Base-by-base conservation (phyloP, 2,329 filamentous ascomycete species). In the Paecilomyces formosus region DNA sequence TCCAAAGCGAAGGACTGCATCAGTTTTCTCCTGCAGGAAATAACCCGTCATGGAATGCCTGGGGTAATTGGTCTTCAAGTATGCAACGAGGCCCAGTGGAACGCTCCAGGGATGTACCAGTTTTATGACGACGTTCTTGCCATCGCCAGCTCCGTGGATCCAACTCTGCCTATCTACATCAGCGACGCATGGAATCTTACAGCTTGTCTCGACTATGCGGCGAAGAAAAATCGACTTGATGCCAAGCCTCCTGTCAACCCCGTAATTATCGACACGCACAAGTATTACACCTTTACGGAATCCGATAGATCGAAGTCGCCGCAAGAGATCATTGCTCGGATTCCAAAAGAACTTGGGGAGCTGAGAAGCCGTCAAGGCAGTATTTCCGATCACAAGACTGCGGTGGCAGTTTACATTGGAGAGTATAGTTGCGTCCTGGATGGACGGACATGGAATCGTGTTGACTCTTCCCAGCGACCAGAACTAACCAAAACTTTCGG, bases 401-500 rank as follows among this genome's bases (percentile, higher is more conserved):
- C 81, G 31, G 76, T 77, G 0, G 78, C 82, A 61, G 72, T 79
- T 18, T 73, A 84, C 18, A 73, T 85, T 2, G 83, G 83, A 22
- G 83, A 86, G 67, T 86, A 84, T 68, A 82, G 79, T 55, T 84
- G 81, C 60, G 81, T 83, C 1, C 68, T 86, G 58, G 77, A 79
- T 55, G 78, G 79, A 15, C 74, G 80, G 53, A 79, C 79, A 1
- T 84, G 82, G 82, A 70, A 72, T 54, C 71, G 74, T 60, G 76
- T 79, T 55, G 70, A 73, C 30, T 67, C 72, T n/a, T 70, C 70
- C 55, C 78, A 72, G 57, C 26, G 71, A 66, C 33, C 68, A 69
- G 11, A 66, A 65, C 28, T 73, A 63, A 61, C 72, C 67, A 2
- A 76, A 72, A 26, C 81, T 60, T 67, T 83, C 76, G 24, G 75